Conservation (phyloP, 352 stramenopile species). For the Phytophthora vignae region DNA sequence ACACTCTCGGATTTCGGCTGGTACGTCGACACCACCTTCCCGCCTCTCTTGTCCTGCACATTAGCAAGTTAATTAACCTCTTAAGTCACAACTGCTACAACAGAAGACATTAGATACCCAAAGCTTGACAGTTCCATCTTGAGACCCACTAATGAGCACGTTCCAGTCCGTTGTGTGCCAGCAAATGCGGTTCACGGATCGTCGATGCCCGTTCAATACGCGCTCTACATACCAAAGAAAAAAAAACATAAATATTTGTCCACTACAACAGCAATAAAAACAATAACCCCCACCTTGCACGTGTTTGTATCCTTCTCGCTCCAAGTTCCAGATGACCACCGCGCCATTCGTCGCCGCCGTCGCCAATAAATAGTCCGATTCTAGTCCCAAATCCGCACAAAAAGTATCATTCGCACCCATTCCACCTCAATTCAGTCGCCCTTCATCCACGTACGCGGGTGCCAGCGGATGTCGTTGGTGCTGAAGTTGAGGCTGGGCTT, state of each 20-base stretch:
- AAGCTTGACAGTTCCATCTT: conserved; percentile 89
- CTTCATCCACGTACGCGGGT: conserved; percentile 67
- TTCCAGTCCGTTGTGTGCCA: conserved; percentile 87
- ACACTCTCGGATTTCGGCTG: conserved; percentile 90
- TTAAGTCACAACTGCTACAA: neutral
- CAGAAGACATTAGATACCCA: conserved; percentile 55
- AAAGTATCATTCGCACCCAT: neutral
- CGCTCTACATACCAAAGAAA: conserved; percentile 51
- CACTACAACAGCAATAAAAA: neutral
- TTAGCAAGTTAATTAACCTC: neutral
- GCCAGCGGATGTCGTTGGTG: conserved; percentile 91
- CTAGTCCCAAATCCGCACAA: conserved; percentile 38
- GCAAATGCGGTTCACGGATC: conserved; percentile 89
- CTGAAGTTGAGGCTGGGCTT: conserved; percentile 90
- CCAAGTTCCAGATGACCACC: conserved; percentile 90
- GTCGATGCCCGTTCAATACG: conserved; percentile 81
- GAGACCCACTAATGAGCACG: conserved; percentile 85
- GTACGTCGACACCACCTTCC: conserved; percentile 79
- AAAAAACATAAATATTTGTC: neutral
- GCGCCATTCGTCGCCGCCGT: conserved; percentile 87
- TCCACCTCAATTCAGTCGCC: neutral
- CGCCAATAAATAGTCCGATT: conserved; percentile 84
- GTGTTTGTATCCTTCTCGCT: conserved; percentile 88
- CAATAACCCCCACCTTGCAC: conserved; percentile 66
- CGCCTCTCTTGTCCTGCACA: conserved; percentile 71